Conservation (phyloP, 768 basidiomycete species). For the Naganishia friedmannii region DNA sequence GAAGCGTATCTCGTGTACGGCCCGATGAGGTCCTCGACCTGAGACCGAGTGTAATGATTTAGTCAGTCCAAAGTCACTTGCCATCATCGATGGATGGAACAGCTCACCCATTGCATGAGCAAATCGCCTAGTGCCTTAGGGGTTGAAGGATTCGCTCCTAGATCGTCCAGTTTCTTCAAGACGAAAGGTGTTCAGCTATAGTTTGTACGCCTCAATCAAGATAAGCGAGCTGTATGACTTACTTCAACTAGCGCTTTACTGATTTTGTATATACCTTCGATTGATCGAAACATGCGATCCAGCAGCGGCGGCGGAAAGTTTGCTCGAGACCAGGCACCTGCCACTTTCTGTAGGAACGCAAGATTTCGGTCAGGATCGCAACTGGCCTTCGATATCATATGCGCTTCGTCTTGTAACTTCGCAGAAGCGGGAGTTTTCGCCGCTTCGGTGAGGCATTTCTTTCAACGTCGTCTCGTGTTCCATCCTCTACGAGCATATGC, state of each 20-base stretch:
- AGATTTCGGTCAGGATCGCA: neutral
- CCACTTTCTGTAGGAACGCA: conserved; percentile 69
- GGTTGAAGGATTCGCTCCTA: conserved; percentile 84
- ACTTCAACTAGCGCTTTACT: conserved; percentile 78
- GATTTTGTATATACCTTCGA: conserved; percentile 88
- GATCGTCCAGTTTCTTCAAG: conserved; percentile 82
- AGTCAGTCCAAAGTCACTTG: neutral
- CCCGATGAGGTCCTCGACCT: conserved; percentile 87
- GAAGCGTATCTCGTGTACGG: conserved; percentile 80
- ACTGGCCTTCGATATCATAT: neutral
- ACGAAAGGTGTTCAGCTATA: neutral
- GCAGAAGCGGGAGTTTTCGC: no score
- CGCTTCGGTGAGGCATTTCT: neutral
- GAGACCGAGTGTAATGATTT: conserved; percentile 21
- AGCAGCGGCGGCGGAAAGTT: conserved; percentile 90
- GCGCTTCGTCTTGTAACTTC: no score
- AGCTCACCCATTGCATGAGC: conserved; percentile 89
- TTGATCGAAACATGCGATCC: conserved; percentile 88
- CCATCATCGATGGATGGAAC: neutral
- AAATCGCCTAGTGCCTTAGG: conserved; percentile 92
- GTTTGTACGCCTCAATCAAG: conserved; percentile 31
- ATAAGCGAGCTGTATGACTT: conserved; percentile 37
- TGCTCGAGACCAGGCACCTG: conserved; percentile 92
- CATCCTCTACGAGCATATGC: no score
- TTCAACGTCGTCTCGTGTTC: neutral